Evolutionary conservation across 1,284 basidiomycete species (phyloP).

Genomic region (Phlebopus sp.): DNA sequence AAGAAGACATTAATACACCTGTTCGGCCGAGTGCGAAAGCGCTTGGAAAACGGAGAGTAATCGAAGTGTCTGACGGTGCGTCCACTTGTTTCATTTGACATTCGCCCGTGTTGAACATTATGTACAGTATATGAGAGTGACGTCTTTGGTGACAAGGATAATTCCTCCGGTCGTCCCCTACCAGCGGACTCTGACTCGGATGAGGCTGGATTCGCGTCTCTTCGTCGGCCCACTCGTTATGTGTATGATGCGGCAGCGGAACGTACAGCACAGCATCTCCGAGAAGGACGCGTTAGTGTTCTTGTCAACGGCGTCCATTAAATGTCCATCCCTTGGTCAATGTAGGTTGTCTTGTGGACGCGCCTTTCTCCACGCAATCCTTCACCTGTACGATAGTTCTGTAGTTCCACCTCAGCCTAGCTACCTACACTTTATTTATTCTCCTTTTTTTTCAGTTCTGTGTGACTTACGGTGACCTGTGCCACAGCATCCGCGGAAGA

Average conservation of each 20-base stretch:
- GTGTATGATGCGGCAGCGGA: conserved; percentile 82
- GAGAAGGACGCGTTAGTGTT: conserved; percentile 37
- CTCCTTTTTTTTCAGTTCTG: not conserved
- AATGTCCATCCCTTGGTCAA: conserved; percentile 1
- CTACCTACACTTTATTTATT: conserved; percentile 23
- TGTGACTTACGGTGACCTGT: not conserved
- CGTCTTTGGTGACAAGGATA: conserved; percentile 37
- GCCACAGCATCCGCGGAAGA: conserved; percentile 1
- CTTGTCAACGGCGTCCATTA: conserved; percentile 41
- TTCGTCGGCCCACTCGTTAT: conserved; percentile 56
- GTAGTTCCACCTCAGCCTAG: conserved; percentile 17
- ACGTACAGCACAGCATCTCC: conserved; percentile 58
- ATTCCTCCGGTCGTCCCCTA: conserved; percentile 24
- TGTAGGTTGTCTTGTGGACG: conserved; percentile 11
- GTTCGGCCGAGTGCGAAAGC: conserved; percentile 71
- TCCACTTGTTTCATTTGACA: conserved; percentile 8
- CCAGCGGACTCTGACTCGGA: conserved; percentile 39
- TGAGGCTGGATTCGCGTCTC: conserved; percentile 29
- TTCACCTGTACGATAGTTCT: conserved; percentile 29
- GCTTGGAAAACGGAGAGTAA: conserved; percentile 68
- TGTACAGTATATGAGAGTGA: conserved; percentile 39
- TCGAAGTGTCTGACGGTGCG: conserved; percentile 51
- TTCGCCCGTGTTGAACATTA: conserved; percentile 3
- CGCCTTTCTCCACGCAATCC: conserved; percentile 10
- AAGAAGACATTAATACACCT: conserved; percentile 35